Percentiles rank a stretch among this genome's conserved stretches.
These are phyloP conservation scores for Priceomyces haplophilus DNA, from an alignment of 805 yeast species.

Conservation along the genomic window DNA sequence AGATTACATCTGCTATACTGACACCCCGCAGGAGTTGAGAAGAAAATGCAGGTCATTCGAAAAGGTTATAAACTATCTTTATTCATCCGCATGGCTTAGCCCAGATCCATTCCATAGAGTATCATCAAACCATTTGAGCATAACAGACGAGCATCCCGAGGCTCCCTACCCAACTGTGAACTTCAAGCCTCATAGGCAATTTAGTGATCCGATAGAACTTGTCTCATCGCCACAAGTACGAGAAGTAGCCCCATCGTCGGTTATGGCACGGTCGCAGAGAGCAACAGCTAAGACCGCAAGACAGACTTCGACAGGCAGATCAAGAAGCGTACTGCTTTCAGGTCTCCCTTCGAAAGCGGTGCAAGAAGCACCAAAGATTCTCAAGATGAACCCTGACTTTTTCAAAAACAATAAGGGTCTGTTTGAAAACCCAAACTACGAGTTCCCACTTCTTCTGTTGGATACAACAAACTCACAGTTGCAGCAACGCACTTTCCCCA, in stretches of 20 bases:
- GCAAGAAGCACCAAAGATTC: too few relatives aligned
- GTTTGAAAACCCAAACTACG: background rate
- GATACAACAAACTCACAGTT: background rate
- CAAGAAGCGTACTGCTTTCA: background rate
- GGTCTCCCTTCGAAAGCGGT: background rate
- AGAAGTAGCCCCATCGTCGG: background rate
- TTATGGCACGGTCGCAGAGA: too few relatives aligned
- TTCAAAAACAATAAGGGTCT: background rate
- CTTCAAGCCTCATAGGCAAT: background rate
- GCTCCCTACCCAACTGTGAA: slow-evolving; percentile 6
- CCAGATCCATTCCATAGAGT: background rate
- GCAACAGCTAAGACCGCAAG: too few relatives aligned
- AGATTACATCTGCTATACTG: slow-evolving; percentile 17
- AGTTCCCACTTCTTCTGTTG: background rate
- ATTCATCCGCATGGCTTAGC: background rate
- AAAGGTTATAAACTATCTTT: background rate
- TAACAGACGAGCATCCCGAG: too few relatives aligned
- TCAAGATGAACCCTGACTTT: background rate
- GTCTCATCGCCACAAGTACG: background rate
- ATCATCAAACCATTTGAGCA: background rate
- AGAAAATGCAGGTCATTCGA: background rate
- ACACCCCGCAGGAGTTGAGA: slow-evolving; percentile 8
- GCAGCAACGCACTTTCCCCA: background rate
- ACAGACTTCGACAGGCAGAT: background rate
- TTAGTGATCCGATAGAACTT: background rate